phyloP scores from a whole-genome alignment of 371 early-diverging fungal species.

The Parasitella parasitica region DNA sequence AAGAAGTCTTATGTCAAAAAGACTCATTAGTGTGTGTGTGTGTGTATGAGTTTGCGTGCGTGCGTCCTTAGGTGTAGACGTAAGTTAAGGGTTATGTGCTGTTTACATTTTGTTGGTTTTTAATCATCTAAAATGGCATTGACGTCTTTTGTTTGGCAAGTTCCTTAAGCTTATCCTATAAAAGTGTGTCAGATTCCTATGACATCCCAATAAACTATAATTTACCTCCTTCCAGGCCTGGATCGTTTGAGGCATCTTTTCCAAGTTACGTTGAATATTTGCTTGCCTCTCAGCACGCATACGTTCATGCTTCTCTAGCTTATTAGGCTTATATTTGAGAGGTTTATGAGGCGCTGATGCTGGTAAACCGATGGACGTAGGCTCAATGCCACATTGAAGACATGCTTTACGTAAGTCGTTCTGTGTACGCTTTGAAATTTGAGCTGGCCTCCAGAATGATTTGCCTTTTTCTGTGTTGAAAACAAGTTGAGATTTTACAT shows the following conservation, averaged over 20 bases:
- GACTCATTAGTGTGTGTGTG: background rate
- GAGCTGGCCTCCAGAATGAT: constrained; percentile 58
- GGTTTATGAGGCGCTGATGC: constrained; percentile 28
- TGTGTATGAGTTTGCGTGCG: background rate
- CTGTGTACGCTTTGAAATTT: constrained; percentile 56
- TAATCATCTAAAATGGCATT: constrained; percentile 44
- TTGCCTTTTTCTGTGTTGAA: constrained; percentile 44
- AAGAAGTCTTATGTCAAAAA: background rate
- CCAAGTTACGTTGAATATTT: constrained; percentile 41
- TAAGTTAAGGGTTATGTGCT: background rate
- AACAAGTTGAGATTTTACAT: constrained; percentile 53
- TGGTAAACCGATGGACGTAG: constrained; percentile 54
- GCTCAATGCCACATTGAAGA: constrained; percentile 50
- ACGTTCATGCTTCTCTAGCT: constrained; percentile 67
- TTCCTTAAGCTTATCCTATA: constrained; percentile 51
- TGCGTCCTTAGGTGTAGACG: background rate
- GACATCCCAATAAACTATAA: background rate
- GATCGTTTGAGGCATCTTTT: constrained; percentile 53
- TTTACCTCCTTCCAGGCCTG: constrained; percentile 53
- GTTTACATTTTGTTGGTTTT: background rate
- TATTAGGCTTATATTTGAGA: constrained; percentile 57
- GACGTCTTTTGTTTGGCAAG: constrained; percentile 46
- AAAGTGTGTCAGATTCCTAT: background rate
- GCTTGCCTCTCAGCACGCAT: constrained; percentile 54
- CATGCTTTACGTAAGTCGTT: constrained; percentile 67